phyloP scores from a whole-genome alignment of 2,329 filamentous ascomycete genomes.

The Xylaria sp. region DNA sequence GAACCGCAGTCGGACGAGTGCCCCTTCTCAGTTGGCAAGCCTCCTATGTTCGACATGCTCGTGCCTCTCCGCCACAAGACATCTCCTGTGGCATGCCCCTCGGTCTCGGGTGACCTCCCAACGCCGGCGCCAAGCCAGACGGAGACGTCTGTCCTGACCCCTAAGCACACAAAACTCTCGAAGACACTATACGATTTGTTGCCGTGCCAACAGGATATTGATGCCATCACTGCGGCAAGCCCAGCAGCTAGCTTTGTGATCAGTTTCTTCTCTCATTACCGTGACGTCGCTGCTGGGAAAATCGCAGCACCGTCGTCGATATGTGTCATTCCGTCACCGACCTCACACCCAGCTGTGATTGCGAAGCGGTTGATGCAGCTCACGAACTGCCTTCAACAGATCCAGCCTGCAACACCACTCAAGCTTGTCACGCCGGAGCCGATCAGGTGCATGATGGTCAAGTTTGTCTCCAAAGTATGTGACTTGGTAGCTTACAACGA shows the following conservation, averaged over 20 bases:
- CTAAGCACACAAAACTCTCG: slow-evolving; percentile 43
- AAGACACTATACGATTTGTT: slow-evolving; percentile 42
- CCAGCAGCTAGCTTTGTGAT: slow-evolving; percentile 39
- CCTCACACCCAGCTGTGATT: slow-evolving; percentile 54
- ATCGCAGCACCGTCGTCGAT: slow-evolving; percentile 33
- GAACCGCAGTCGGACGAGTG: slow-evolving; percentile 39
- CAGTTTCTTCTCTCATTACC: slow-evolving; percentile 36
- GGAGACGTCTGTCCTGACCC: slow-evolving; percentile 29
- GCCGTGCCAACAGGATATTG: slow-evolving; percentile 44
- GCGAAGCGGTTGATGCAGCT: slow-evolving; percentile 55
- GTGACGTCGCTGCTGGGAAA: slow-evolving; percentile 36
- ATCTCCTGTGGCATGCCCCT: not conserved
- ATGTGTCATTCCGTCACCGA: slow-evolving; percentile 40
- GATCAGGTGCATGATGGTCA: slow-evolving; percentile 38
- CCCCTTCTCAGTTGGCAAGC: slow-evolving; percentile 38
- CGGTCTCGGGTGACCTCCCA: slow-evolving; percentile 21
- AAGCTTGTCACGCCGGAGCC: slow-evolving; percentile 38
- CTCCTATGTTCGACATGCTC: slow-evolving; percentile 40
- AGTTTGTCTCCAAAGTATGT: slow-evolving; percentile 42
- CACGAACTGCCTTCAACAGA: slow-evolving; percentile 49
- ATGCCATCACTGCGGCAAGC: slow-evolving; percentile 39
- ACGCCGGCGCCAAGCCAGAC: slow-evolving; percentile 29
- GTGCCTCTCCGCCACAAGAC: slow-evolving; percentile 24
- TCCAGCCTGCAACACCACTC: slow-evolving; percentile 43
- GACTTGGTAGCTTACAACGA: slow-evolving; percentile 56